Conservation (phyloP, 371 early-diverging fungal species). For the Lichtheimia ramosa region DNA sequence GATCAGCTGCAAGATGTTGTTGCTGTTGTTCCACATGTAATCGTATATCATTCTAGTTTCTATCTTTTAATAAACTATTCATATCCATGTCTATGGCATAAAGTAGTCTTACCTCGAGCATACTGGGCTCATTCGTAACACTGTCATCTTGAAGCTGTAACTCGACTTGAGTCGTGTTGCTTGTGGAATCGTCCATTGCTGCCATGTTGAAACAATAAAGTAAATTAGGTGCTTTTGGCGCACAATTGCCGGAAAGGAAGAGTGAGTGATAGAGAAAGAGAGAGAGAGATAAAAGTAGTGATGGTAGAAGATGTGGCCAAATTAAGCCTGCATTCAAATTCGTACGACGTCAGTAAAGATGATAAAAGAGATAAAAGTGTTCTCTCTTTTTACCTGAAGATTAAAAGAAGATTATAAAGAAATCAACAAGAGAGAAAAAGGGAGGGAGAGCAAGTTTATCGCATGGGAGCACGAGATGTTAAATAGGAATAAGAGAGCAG, state of each 20-base stretch:
- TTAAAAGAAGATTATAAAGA: neutral
- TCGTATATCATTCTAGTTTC: conserved; percentile 33
- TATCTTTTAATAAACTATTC: too few relatives aligned
- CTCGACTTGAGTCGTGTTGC: neutral
- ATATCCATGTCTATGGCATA: too few relatives aligned
- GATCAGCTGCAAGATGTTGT: conserved; percentile 54
- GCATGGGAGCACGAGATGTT: too few relatives aligned
- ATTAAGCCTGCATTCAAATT: neutral
- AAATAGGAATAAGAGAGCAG: too few relatives aligned
- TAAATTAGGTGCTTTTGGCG: neutral
- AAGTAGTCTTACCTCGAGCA: too few relatives aligned
- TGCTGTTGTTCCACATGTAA: conserved; percentile 61
- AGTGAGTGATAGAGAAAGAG: neutral
- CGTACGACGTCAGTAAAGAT: neutral
- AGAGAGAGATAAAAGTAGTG: neutral
- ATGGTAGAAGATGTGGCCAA: neutral
- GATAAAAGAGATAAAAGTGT: neutral
- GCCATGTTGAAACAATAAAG: too few relatives aligned
- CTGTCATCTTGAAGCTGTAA: conserved; percentile 44
- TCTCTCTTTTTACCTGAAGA: neutral
- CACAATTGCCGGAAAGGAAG: neutral
- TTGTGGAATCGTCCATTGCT: too few relatives aligned
- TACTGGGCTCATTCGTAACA: conserved; percentile 9
- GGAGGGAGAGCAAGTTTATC: neutral
- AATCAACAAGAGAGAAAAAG: neutral